Base-by-base conservation (phyloP, 495 filamentous ascomycete species). In the Clavariopsis aquatica region DNA sequence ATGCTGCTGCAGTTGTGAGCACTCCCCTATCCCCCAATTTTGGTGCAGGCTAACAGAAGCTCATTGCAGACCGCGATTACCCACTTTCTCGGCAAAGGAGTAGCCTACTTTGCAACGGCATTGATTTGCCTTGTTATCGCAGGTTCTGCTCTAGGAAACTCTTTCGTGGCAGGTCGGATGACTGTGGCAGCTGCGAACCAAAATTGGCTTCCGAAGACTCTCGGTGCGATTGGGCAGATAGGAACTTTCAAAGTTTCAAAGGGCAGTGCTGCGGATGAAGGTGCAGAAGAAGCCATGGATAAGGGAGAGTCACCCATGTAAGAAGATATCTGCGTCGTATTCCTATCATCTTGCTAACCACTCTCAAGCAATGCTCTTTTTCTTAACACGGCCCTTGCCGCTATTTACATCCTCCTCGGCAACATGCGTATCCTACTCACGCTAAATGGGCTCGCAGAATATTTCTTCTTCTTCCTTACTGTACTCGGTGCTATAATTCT, bases 381-480 rank as follows among this genome's bases (percentile, higher is more conserved):
- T 17, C 75, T 84, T 1, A 78, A 78, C 8, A 73, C 76, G 0
- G 55, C 78, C 19, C 76, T 85, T 10, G 77, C 82, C 1, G 68
- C 78, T 0, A 36, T 83, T 8, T 86, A 85, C 66, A 84, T 85
- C 36, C 71, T 84, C 19, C 69, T 84, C 2, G 83, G 83, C 1
- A 85, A 75, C 65, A 84, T 86, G 75, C 78, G 82, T 5, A 77
- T 78, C 0, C 74, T 86, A 1, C 68, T 86, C 8, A 85, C 81
- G 2, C 82, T 84, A 69, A 83, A 82, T 62, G 83, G 83, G 0
- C 70, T 85, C 2, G 81, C 78, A 12, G 83, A 84, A 68, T 85
- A 82, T 61, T 75, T 79, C 0, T 84, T 86, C 71, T 86, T 84
- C 75, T 83, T 84, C 64, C 71, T 86, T 6, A 83, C 81, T 1